A percentile compares a stretch with the other conserved stretches of the same genome.
Conservation (phyloP, 345 rosid species). For the Fremontodendron californicum region DNA sequence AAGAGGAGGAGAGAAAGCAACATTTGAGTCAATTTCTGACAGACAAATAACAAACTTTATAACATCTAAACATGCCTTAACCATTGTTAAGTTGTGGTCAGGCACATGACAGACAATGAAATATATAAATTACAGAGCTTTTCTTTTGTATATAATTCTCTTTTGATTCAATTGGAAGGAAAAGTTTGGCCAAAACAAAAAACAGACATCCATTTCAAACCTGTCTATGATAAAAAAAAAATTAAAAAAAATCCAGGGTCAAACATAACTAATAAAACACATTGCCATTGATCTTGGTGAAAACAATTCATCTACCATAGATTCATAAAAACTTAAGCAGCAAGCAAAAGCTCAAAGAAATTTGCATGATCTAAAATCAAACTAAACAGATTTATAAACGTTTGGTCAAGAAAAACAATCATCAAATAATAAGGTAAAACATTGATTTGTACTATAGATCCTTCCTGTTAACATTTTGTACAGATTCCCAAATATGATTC, state of each 20-base stretch:
- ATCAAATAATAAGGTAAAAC: not conserved
- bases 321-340: not conserved
- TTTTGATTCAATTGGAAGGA: not conserved
- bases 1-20: not conserved
- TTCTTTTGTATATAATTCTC: not conserved
- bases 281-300: not conserved
- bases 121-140: not conserved
- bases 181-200: not conserved
- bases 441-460: not conserved
- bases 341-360: constrained; percentile 2
- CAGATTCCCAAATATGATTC: not conserved
- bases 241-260: not conserved
- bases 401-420: not conserved
- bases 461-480: not conserved
- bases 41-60: not conserved
- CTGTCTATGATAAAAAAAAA: not conserved
- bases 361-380: not conserved
- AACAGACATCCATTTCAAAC: constrained; percentile 6
- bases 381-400: not conserved
- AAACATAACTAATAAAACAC: not conserved
- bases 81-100: not conserved
- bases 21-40: not conserved
- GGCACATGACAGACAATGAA: not conserved
- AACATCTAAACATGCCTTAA: not conserved
- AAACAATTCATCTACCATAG: not conserved